These are phyloP conservation scores for Petunia secreta DNA, from an alignment of 257 asterid species.

Conservation along the genomic window DNA sequence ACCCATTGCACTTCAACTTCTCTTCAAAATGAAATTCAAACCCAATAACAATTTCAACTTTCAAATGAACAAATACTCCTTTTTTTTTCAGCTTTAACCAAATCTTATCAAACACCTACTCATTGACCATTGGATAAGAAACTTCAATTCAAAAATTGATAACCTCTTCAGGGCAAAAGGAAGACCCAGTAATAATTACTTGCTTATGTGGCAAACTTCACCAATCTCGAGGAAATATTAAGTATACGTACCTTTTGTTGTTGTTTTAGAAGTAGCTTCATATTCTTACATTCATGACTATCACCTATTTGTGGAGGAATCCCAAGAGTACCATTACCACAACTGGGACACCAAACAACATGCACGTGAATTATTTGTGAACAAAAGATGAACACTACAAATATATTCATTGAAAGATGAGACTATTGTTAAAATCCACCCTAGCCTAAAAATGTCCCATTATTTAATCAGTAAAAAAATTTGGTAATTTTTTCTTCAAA, in stretches of 20 bases:
- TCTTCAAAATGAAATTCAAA: neutral
- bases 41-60: neutral
- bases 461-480: neutral
- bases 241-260: constrained; percentile 78
- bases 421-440: neutral
- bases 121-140: neutral
- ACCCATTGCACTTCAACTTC: too few relatives aligned
- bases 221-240: constrained; percentile 22
- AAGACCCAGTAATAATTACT: neutral
- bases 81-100: neutral
- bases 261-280: constrained; percentile 94
- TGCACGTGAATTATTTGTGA: neutral
- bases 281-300: constrained; percentile 95
- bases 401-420: neutral
- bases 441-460: neutral
- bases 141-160: neutral
- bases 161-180: neutral
- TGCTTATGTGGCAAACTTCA: constrained; percentile 7
- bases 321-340: constrained; percentile 98
- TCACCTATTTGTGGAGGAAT: constrained; percentile 85
- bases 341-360: constrained; percentile 56
- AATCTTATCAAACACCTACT: neutral
- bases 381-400: neutral
- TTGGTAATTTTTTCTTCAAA: neutral
- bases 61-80: too few relatives aligned